Evolutionary conservation across 1,139 yeast species (phyloP).

Genomic region (Yamadazyma kanchanaburiensis): DNA sequence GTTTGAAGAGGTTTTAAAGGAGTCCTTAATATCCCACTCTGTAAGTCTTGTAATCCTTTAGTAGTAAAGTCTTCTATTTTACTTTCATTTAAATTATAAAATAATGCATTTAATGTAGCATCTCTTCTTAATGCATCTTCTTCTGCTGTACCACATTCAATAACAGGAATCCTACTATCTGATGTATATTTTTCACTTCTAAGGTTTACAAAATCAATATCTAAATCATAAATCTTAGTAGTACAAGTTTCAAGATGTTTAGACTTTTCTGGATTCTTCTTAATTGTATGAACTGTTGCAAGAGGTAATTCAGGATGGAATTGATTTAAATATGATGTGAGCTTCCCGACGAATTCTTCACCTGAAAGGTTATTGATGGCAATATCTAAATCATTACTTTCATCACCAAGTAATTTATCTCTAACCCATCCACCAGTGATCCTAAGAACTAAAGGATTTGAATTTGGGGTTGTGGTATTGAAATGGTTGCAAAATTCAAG

Average conservation of each 20-base stretch:
- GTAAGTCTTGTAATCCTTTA: slow-evolving; percentile 68
- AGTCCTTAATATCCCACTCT: slow-evolving; percentile 71
- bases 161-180: slow-evolving; percentile 76
- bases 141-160: slow-evolving; percentile 80
- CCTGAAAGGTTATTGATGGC: slow-evolving; percentile 86
- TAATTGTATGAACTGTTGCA: slow-evolving; percentile 71
- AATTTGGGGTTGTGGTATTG: slow-evolving; percentile 17
- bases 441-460: slow-evolving; percentile 47
- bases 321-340: slow-evolving; percentile 51
- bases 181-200: slow-evolving; percentile 82
- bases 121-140: slow-evolving; percentile 93
- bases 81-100: slow-evolving; percentile 69
- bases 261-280: slow-evolving; percentile 89
- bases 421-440: slow-evolving; percentile 99
- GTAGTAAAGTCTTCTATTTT: slow-evolving; percentile 83
- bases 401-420: slow-evolving; percentile 79
- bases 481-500: slow-evolving; percentile 40
- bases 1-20: slow-evolving; percentile 85
- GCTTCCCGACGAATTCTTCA: slow-evolving; percentile 71
- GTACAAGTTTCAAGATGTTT: slow-evolving; percentile 97
- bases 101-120: slow-evolving; percentile 89
- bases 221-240: slow-evolving; percentile 74
- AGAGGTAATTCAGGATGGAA: slow-evolving; percentile 43
- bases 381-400: slow-evolving; percentile 85
- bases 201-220: slow-evolving; percentile 88